phyloP scores from a whole-genome alignment of 2,329 filamentous ascomycete species.

The Coniochaeta ligniaria region DNA sequence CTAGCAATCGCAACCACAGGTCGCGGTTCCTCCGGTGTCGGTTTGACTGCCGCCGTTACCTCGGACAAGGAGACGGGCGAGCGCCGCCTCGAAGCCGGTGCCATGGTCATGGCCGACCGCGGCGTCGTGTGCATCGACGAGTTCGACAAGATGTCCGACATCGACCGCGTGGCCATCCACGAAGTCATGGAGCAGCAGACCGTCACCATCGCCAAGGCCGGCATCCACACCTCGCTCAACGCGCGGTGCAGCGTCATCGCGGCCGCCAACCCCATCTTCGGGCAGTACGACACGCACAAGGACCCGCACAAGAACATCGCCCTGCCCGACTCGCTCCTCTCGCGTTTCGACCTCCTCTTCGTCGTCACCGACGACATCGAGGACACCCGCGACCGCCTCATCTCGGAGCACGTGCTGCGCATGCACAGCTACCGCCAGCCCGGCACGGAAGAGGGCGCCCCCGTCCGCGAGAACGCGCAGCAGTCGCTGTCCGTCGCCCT shows the following conservation, averaged over 20 bases:
- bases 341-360: slow-evolving; percentile 97
- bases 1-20: slow-evolving; percentile 95
- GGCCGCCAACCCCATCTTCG: slow-evolving; percentile 94
- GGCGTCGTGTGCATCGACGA: slow-evolving; percentile 99
- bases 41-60: slow-evolving; percentile 94
- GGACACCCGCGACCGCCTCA: slow-evolving; percentile 79
- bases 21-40: slow-evolving; percentile 92
- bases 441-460: slow-evolving; percentile 88
- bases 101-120: slow-evolving; percentile 95
- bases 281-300: slow-evolving; percentile 97
- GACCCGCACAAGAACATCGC: slow-evolving; percentile 99
- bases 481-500: slow-evolving; percentile 85
- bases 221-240: slow-evolving; percentile 95
- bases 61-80: slow-evolving; percentile 97
- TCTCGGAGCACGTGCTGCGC: slow-evolving; percentile 92
- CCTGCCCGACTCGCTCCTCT: slow-evolving; percentile 88
- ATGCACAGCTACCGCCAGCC: slow-evolving; percentile 95
- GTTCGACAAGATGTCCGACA: slow-evolving; percentile 99
- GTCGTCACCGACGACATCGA: slow-evolving; percentile 98
- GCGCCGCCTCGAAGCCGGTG: slow-evolving; percentile 87
- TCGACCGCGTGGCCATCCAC: slow-evolving; percentile 96
- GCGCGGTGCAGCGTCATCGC: slow-evolving; percentile 94
- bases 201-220: slow-evolving; percentile 96
- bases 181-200: slow-evolving; percentile 99
- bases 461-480: slow-evolving; percentile 78